These are phyloP conservation scores for Boeremia exigua DNA, from an alignment of 2,329 filamentous ascomycete species.

Conservation along the genomic window DNA sequence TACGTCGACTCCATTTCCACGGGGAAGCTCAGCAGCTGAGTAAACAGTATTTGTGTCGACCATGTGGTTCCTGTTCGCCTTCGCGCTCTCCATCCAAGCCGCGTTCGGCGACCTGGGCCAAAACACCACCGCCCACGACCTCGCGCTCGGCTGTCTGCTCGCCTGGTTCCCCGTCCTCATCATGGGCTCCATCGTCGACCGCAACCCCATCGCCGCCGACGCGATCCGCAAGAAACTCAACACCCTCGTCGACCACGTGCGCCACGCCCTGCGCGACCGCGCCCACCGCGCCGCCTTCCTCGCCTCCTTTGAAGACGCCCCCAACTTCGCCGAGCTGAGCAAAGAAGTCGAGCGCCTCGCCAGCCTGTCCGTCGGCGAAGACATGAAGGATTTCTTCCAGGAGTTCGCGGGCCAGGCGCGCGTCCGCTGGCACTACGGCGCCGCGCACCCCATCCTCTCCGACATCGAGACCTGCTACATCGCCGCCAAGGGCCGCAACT, in stretches of 20 bases:
- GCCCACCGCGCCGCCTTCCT: constrained; percentile 37
- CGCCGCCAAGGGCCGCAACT: constrained; percentile 47
- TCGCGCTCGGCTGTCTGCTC: constrained; percentile 53
- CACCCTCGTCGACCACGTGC: constrained; percentile 47
- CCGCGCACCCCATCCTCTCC: constrained; percentile 52
- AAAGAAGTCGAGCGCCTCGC: constrained; percentile 35
- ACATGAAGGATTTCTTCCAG: constrained; percentile 47
- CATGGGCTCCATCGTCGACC: constrained; percentile 53
- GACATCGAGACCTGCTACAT: constrained; percentile 52
- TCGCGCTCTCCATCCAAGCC: constrained; percentile 46
- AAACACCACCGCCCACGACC: constrained; percentile 53
- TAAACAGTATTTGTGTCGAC: constrained; percentile 51
- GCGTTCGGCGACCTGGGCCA: constrained; percentile 47
- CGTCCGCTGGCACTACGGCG: constrained; percentile 49
- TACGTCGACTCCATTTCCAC: constrained; percentile 1
- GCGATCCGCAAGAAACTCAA: constrained; percentile 50
- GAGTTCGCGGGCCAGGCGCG: constrained; percentile 48
- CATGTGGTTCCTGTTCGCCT: constrained; percentile 52
- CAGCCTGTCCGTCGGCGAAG: constrained; percentile 14
- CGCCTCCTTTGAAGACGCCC: constrained; percentile 31
- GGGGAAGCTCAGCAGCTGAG: no score
- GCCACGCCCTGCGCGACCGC: constrained; percentile 39
- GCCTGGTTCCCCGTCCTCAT: constrained; percentile 56
- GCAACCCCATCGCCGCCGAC: constrained; percentile 53
- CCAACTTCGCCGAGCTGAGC: constrained; percentile 30